Conservation (phyloP, 768 basidiomycete genomes). For the Crucibulum laeve region DNA sequence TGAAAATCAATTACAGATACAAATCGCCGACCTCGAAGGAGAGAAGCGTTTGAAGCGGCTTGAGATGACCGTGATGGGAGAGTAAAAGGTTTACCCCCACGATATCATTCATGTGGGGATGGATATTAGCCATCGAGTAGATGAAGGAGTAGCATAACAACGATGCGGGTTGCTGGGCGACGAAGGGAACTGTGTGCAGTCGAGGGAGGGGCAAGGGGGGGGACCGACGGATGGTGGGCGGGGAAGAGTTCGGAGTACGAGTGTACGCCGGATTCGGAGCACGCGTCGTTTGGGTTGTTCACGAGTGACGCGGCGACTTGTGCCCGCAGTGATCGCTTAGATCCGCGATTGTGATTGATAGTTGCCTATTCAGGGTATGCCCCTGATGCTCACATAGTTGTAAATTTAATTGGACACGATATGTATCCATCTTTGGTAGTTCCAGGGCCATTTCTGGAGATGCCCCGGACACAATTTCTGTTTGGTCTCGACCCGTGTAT, state of each 20-base stretch:
- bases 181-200: background rate
- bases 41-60: constrained; percentile 10
- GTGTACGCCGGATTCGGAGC: constrained; percentile 2
- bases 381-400: too few species aligned
- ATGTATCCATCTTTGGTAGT: too few species aligned
- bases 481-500: background rate
- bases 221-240: background rate
- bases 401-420: too few species aligned
- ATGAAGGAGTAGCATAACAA: background rate
- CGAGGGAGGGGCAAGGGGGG: background rate
- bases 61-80: constrained; percentile 20
- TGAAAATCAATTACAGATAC: too few species aligned
- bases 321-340: constrained; percentile 1
- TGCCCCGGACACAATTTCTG: background rate
- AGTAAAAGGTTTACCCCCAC: background rate
- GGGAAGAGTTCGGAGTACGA: background rate
- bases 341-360: too few species aligned
- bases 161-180: background rate
- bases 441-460: background rate
- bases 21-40: constrained; percentile 1
- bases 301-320: background rate
- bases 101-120: background rate
- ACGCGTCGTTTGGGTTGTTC: background rate
- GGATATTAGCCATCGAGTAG: background rate
- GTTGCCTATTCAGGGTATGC: too few species aligned